Percentiles rank a stretch among this genome's conserved stretches.
These are phyloP conservation scores for Chondrostereum purpureum DNA, from an alignment of 1,284 basidiomycete genomes.

Conservation along the genomic window DNA sequence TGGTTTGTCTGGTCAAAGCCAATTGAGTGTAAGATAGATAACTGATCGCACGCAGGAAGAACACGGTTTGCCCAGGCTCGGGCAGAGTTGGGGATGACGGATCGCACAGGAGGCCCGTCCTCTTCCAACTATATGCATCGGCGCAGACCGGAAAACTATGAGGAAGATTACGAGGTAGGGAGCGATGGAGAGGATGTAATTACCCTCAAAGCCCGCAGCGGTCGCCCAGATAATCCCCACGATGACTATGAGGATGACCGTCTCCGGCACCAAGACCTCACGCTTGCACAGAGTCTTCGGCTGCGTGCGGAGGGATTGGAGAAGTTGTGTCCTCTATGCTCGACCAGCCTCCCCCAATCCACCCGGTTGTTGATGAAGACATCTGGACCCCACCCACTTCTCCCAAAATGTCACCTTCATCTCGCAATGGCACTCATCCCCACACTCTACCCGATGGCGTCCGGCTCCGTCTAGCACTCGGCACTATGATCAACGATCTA, in stretches of 20 bases:
- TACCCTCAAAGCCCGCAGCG: conserved; percentile 45
- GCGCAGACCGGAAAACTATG: conserved; percentile 63
- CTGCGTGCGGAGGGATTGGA: conserved; percentile 71
- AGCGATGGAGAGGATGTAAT: conserved; percentile 59
- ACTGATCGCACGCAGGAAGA: conserved; percentile 30
- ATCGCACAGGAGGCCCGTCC: conserved; percentile 60
- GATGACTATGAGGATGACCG: conserved; percentile 55
- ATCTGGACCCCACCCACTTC: conserved; percentile 43
- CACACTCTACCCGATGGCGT: conserved; percentile 76
- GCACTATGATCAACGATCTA: conserved; percentile 70
- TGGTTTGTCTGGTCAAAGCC: conserved; percentile 23
- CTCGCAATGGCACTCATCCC: conserved; percentile 28
- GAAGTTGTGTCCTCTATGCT: conserved; percentile 74
- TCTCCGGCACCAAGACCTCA: conserved; percentile 49
- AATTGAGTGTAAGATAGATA: conserved; percentile 3
- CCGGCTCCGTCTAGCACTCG: conserved; percentile 62
- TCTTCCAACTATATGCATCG: conserved; percentile 52
- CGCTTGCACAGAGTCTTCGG: conserved; percentile 53
- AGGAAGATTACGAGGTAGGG: conserved; percentile 58
- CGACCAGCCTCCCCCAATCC: conserved; percentile 59
- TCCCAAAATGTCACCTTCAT: conserved; percentile 27
- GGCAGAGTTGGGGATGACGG: conserved; percentile 76
- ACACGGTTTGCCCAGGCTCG: conserved; percentile 77
- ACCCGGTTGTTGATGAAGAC: conserved; percentile 46
- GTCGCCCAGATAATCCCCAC: conserved; percentile 43